Percentiles rank a stretch among this genome's conserved stretches.
phyloP scores from a whole-genome alignment of 1,284 basidiomycete species.

The Lentinus polychrous region DNA sequence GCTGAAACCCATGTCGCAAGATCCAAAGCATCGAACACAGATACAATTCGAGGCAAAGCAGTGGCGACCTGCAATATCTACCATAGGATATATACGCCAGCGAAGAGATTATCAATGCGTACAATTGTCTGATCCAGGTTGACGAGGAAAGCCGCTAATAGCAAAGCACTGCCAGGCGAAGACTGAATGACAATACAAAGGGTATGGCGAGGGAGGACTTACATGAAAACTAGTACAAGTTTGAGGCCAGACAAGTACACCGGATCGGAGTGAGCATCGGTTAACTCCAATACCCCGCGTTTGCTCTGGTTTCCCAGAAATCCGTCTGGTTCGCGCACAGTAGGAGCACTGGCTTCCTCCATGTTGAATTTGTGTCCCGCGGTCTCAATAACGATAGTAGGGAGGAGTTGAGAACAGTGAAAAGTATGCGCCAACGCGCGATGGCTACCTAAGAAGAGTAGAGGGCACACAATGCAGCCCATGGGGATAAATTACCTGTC shows the following conservation, averaged over 20 bases:
- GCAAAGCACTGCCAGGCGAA: background rate
- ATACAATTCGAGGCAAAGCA: conserved; percentile 34
- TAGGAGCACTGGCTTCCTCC: too few species aligned
- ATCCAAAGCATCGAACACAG: conserved; percentile 31
- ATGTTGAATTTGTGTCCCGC: too few species aligned
- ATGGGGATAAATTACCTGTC: too few species aligned
- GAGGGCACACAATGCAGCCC: too few species aligned
- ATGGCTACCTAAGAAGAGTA: too few species aligned
- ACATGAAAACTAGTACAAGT: background rate
- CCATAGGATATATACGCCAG: background rate
- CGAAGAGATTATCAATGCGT: background rate
- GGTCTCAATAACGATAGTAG: too few species aligned
- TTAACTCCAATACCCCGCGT: too few species aligned
- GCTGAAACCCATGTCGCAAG: conserved; percentile 34
- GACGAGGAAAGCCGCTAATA: background rate
- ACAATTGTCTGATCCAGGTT: conserved; percentile 6
- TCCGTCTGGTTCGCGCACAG: too few species aligned
- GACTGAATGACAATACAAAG: background rate
- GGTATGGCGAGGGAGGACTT: background rate
- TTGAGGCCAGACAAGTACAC: background rate
- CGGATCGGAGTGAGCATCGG: background rate
- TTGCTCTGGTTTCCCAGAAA: too few species aligned
- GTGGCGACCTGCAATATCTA: conserved; percentile 19
- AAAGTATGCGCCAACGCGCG: too few species aligned
- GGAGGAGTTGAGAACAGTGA: too few species aligned